phyloP scores from a whole-genome alignment of 495 filamentous ascomycete species.

The Pseudoneurospora amorphoporcata region DNA sequence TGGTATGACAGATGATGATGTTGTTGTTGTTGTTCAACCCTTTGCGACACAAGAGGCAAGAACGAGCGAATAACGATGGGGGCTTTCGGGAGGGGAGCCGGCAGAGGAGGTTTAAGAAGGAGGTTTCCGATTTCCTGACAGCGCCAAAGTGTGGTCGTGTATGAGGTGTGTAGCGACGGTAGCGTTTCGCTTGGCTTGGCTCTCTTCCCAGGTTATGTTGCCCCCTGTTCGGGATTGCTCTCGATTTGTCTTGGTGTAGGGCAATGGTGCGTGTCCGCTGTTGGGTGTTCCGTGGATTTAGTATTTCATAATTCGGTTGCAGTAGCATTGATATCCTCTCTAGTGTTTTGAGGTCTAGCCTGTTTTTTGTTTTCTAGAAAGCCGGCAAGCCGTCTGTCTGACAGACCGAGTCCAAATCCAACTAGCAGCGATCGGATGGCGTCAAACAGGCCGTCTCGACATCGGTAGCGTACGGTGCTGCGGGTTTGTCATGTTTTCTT shows the following conservation, averaged over 20 bases:
- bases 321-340: background rate
- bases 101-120: background rate
- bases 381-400: background rate
- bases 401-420: background rate
- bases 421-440: background rate
- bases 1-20: background rate
- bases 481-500: background rate
- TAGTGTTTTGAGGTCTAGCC: background rate
- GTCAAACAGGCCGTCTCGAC: background rate
- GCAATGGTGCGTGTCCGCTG: background rate
- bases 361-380: background rate
- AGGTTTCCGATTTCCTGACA: background rate
- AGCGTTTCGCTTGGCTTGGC: background rate
- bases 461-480: background rate
- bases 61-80: background rate
- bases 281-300: background rate
- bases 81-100: background rate
- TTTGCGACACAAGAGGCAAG: background rate
- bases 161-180: background rate
- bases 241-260: background rate
- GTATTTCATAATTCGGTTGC: background rate
- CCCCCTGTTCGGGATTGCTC: background rate
- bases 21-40: background rate
- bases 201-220: background rate
- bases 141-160: background rate